Percentiles rank a stretch among this genome's conserved stretches.
These are phyloP conservation scores for Picea abies DNA, from an alignment of 83 land plant species.

Conservation along the genomic window DNA sequence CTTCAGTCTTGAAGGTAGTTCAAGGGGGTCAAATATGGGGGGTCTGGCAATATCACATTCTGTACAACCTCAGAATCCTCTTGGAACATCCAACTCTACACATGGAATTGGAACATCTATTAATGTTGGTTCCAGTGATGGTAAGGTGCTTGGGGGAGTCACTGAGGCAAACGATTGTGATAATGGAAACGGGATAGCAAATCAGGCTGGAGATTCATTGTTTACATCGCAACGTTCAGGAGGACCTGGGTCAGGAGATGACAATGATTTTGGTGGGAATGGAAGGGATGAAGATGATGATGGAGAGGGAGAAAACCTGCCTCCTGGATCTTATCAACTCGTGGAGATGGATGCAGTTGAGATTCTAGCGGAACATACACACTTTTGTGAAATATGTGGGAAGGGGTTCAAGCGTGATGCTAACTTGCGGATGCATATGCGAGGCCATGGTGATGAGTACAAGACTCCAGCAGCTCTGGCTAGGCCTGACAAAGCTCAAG, in stretches of 20 bases:
- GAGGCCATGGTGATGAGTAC: conserved; percentile 91
- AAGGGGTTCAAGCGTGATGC: conserved; percentile 92
- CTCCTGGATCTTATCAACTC: conserved; percentile 79
- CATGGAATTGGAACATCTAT: neutral
- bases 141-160: neutral
- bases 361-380: conserved; percentile 70
- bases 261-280: conserved; percentile 30
- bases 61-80: neutral
- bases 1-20: conserved; percentile 10
- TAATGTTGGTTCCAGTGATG: neutral
- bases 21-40: neutral
- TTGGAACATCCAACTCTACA: neutral
- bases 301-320: conserved; percentile 66
- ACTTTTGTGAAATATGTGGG: conserved; percentile 38
- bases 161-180: conserved; percentile 9
- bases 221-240: neutral
- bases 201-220: conserved; percentile 10
- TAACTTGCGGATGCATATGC: conserved; percentile 90
- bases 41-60: neutral
- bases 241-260: neutral
- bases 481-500: conserved; percentile 25
- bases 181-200: conserved; percentile 11
- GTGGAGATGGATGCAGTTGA: conserved; percentile 73
- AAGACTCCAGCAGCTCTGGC: conserved; percentile 77
- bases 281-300: conserved; percentile 65